A percentile compares a stretch with the other conserved stretches of the same genome.
Conservation (phyloP, 225 moss, liverwort and hornwort species). For the Ulota crispa region DNA sequence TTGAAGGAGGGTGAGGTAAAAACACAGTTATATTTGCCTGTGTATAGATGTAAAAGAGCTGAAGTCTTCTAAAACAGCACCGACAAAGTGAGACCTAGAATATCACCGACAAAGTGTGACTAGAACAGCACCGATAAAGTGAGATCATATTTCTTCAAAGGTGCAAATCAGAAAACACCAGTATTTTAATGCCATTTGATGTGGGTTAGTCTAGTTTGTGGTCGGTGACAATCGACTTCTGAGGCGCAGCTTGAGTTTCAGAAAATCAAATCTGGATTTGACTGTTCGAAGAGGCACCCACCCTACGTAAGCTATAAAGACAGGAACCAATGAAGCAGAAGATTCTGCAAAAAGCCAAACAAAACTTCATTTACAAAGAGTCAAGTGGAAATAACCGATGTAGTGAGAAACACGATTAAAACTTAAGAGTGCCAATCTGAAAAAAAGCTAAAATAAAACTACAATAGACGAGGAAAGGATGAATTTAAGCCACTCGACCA, state of each 20-base stretch:
- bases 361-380: not conserved
- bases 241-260: slow-evolving; percentile 4
- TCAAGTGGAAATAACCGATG: not conserved
- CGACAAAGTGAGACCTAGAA: slow-evolving; percentile 22
- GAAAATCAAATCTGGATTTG: not conserved
- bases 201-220: slow-evolving; percentile 34
- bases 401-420: not conserved
- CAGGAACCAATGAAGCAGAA: slow-evolving; percentile 51
- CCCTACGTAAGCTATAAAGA: slow-evolving; percentile 31
- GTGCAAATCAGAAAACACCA: slow-evolving; percentile 50
- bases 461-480: not conserved
- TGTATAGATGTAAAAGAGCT: slow-evolving; percentile 4
- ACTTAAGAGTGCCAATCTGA: not conserved
- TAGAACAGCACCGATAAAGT: slow-evolving; percentile 28
- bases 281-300: slow-evolving; percentile 2
- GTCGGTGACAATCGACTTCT: slow-evolving; percentile 7
- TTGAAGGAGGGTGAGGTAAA: not conserved
- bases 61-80: slow-evolving; percentile 52
- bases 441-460: not conserved
- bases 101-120: slow-evolving; percentile 13
- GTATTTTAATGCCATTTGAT: slow-evolving; percentile 41
- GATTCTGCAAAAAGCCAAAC: slow-evolving; percentile 32
- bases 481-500: not conserved
- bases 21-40: not conserved
- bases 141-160: slow-evolving; percentile 25